These are phyloP conservation scores for Aureobasidium namibiae DNA, from an alignment of 2,329 filamentous ascomycete species.

Conservation along the genomic window DNA sequence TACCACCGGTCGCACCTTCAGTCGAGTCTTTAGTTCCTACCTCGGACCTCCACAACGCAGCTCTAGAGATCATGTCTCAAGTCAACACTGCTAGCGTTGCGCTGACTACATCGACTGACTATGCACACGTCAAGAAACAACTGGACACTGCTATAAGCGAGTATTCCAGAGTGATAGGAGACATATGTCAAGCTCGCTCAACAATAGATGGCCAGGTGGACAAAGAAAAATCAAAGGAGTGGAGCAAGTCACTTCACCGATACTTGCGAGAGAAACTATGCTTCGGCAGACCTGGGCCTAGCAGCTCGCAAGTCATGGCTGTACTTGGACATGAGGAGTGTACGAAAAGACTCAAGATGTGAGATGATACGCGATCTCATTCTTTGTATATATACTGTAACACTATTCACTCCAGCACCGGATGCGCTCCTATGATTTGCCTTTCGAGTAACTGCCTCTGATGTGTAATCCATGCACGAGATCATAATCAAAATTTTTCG, in stretches of 20 bases:
- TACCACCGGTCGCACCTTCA: slow-evolving; percentile 2
- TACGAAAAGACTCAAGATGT: slow-evolving; percentile 26
- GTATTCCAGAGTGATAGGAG: background rate
- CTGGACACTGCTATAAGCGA: background rate
- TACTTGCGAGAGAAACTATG: slow-evolving; percentile 51
- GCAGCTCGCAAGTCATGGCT: slow-evolving; percentile 45
- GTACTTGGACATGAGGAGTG: slow-evolving; percentile 48
- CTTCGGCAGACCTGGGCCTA: slow-evolving; percentile 45
- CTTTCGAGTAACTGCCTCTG: no score
- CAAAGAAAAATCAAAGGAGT: slow-evolving; percentile 17
- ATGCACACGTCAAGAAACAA: background rate
- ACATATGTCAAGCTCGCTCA: background rate
- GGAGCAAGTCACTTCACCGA: slow-evolving; percentile 38
- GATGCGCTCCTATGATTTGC: background rate
- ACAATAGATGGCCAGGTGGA: slow-evolving; percentile 13
- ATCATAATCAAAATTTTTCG: background rate
- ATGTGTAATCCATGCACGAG: background rate
- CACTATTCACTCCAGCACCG: no score
- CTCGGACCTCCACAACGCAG: background rate
- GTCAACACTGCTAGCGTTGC: background rate
- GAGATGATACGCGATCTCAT: background rate
- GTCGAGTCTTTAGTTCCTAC: background rate
- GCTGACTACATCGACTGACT: background rate
- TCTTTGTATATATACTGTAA: background rate
- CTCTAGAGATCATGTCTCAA: background rate